These are phyloP conservation scores for Salvia miltiorrhiza DNA, from an alignment of 257 asterid species.

Conservation along the genomic window DNA sequence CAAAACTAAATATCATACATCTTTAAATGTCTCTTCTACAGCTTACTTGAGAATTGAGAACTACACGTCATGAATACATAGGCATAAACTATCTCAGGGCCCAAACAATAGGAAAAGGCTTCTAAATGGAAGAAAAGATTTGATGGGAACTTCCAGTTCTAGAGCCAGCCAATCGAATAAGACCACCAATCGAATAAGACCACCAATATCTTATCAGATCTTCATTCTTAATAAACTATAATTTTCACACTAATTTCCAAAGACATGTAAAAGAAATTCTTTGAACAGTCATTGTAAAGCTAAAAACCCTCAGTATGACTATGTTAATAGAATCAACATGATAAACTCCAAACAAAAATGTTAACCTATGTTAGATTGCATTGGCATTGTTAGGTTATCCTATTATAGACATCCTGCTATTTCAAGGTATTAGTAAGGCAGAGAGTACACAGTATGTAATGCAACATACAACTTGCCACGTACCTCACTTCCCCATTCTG, in stretches of 20 bases:
- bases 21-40: background rate
- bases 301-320: background rate
- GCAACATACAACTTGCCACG: conserved; percentile 3
- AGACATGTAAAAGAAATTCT: background rate
- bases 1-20: too few relatives aligned
- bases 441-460: conserved; percentile 3
- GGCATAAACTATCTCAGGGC: too few relatives aligned
- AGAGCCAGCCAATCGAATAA: background rate
- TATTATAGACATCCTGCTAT: background rate
- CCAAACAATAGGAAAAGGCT: background rate
- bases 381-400: background rate
- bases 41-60: too few relatives aligned
- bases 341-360: background rate
- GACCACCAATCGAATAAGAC: background rate
- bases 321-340: background rate
- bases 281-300: background rate
- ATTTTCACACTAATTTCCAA: background rate
- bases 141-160: background rate
- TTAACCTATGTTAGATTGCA: background rate
- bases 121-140: background rate
- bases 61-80: too few relatives aligned
- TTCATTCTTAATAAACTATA: background rate
- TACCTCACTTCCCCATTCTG: background rate
- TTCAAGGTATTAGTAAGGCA: conserved; percentile 3
- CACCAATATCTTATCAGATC: background rate